Percentiles rank a stretch among this genome's conserved stretches.
Conservation (phyloP, 305 asterid species). For the Solanum hybrid region DNA sequence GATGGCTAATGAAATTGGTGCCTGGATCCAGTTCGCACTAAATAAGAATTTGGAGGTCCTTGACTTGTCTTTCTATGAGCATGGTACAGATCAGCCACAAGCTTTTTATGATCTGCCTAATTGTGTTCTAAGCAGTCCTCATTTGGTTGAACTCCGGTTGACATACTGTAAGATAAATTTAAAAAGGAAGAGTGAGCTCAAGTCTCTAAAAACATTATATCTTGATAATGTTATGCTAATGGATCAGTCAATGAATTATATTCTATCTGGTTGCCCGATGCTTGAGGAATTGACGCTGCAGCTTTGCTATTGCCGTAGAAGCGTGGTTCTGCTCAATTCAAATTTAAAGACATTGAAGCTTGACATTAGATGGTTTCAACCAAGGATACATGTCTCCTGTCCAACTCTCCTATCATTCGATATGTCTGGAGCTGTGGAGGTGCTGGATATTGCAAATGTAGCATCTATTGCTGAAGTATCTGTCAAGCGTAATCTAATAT, state of each 20-base stretch:
- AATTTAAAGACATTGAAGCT: not conserved
- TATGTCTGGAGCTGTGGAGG: not conserved
- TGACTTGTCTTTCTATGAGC: not conserved
- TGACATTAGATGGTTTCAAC: not conserved
- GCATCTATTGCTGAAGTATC: not conserved
- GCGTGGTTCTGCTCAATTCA: not conserved
- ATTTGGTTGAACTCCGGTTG: not conserved
- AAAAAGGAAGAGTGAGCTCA: not conserved
- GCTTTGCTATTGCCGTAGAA: not conserved
- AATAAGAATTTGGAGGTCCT: not conserved
- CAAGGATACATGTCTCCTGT: not conserved
- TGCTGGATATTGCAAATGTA: not conserved
- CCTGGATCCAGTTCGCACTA: not conserved
- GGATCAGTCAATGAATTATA: not conserved
- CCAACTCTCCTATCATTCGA: not conserved
- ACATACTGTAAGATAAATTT: not conserved
- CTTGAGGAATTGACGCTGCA: not conserved
- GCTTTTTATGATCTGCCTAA: not conserved
- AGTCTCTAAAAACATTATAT: not conserved
- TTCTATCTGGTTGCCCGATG: slow-evolving; percentile 3
- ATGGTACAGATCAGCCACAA: not conserved
- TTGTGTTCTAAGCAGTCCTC: not conserved
- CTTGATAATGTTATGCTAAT: not conserved
- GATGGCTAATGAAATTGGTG: not conserved
- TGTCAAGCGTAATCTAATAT: not conserved